Conservation (phyloP, 2,329 filamentous ascomycete species). For the Nannizzia gypsea region DNA sequence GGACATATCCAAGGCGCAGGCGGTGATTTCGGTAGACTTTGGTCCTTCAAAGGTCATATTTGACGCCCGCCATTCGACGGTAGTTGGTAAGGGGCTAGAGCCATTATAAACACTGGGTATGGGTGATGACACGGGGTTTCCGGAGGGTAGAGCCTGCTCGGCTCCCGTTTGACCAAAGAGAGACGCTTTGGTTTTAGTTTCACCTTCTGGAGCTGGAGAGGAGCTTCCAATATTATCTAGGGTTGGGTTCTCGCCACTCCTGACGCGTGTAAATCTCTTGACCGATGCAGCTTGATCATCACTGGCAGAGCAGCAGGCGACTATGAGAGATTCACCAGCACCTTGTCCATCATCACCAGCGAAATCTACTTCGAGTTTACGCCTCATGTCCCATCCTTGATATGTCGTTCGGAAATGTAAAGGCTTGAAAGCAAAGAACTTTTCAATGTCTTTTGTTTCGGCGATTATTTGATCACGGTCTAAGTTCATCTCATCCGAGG, state of each 20-base stretch:
- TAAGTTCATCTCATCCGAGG: constrained; percentile 60
- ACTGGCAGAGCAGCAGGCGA: constrained; percentile 61
- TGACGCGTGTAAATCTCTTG: constrained; percentile 48
- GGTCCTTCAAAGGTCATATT: constrained; percentile 50
- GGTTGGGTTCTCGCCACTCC: constrained; percentile 22
- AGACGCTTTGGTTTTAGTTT: constrained; percentile 26
- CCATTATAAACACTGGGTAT: background rate
- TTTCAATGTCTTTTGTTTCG: constrained; percentile 72
- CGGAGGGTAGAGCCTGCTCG: background rate
- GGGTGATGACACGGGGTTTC: constrained; percentile 11
- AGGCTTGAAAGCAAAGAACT: constrained; percentile 59
- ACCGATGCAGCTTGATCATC: constrained; percentile 44
- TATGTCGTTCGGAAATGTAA: constrained; percentile 67
- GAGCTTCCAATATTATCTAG: constrained; percentile 14
- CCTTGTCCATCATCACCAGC: constrained; percentile 64
- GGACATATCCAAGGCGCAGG: constrained; percentile 62
- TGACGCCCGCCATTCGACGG: constrained; percentile 57
- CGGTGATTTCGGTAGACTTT: constrained; percentile 52
- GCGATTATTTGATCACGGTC: constrained; percentile 57
- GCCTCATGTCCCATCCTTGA: constrained; percentile 83
- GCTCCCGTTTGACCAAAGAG: constrained; percentile 39
- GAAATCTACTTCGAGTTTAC: constrained; percentile 79
- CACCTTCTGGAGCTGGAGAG: constrained; percentile 15
- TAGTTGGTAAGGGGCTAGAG: constrained; percentile 23
- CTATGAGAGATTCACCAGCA: constrained; percentile 63